A percentile compares a stretch with the other conserved stretches of the same genome.
Conservation (phyloP, 169 alveolate genomes). For the Eimeria praecox region DNA sequence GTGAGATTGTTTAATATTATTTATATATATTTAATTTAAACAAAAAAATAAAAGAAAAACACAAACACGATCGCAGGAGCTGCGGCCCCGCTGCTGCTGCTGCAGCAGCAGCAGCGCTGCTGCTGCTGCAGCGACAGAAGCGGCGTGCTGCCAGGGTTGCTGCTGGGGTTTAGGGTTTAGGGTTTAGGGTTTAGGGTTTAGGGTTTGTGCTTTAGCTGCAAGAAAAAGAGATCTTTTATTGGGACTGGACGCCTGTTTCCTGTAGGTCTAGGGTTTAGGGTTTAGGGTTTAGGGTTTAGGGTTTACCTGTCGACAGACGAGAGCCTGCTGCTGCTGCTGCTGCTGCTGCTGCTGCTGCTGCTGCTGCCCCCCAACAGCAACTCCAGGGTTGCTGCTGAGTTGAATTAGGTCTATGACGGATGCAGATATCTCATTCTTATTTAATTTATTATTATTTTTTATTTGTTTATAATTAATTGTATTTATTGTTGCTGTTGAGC, state of each 20-base stretch:
- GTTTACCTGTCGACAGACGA: slow-evolving; percentile 3
- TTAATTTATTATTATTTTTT: background rate
- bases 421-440: background rate
- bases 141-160: slow-evolving; percentile 49
- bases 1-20: background rate
- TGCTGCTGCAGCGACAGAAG: slow-evolving; percentile 55
- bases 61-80: background rate
- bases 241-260: slow-evolving; percentile 42
- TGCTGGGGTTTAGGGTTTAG: slow-evolving; percentile 35
- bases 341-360: background rate
- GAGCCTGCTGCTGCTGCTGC: background rate
- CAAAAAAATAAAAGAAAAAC: background rate
- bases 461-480: background rate
- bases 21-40: background rate
- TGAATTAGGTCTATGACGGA: background rate
- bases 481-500: background rate
- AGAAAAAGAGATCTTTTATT: slow-evolving; percentile 8
- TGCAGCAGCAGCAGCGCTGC: slow-evolving; percentile 15
- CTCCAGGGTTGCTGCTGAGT: background rate
- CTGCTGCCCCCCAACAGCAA: slow-evolving; percentile 38
- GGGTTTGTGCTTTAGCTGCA: slow-evolving; percentile 39
- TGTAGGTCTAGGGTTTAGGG: slow-evolving; percentile 38
- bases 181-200: slow-evolving; percentile 17
- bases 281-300: slow-evolving; percentile 54
- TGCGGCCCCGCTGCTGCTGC: slow-evolving; percentile 33